These are phyloP conservation scores for Teratosphaeria gauchensis DNA, from an alignment of 2,329 filamentous ascomycete species.

Conservation along the genomic window DNA sequence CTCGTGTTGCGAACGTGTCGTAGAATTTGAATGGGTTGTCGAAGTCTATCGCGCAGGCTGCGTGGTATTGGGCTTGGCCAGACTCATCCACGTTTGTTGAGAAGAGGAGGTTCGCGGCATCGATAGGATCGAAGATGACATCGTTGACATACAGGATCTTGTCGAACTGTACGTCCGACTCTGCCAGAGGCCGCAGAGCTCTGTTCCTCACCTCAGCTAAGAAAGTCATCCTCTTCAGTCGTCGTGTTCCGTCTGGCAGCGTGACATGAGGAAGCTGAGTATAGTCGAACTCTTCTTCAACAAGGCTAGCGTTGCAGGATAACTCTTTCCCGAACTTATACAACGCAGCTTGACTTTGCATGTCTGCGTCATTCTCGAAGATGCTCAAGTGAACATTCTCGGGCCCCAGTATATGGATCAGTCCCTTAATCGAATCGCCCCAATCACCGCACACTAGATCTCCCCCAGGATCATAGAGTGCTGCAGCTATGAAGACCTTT, in stretches of 20 bases:
- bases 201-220: slow-evolving; percentile 64
- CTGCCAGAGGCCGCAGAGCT: slow-evolving; percentile 54
- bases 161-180: slow-evolving; percentile 38
- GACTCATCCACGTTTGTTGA: slow-evolving; percentile 44
- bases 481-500: slow-evolving; percentile 65
- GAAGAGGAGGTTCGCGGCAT: slow-evolving; percentile 54
- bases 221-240: slow-evolving; percentile 65
- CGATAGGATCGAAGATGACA: slow-evolving; percentile 51
- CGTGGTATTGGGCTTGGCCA: slow-evolving; percentile 43
- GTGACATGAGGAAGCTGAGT: slow-evolving; percentile 49
- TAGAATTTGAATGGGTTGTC: background rate
- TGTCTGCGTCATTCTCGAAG: slow-evolving; percentile 61
- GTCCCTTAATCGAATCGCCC: slow-evolving; percentile 50
- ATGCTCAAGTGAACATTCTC: slow-evolving; percentile 63
- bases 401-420: slow-evolving; percentile 57
- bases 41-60: slow-evolving; percentile 63
- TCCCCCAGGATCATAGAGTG: slow-evolving; percentile 56
- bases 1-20: slow-evolving; percentile 32
- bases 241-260: slow-evolving; percentile 51
- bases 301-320: slow-evolving; percentile 39
- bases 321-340: slow-evolving; percentile 42
- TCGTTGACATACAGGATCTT: slow-evolving; percentile 58
- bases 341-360: slow-evolving; percentile 46
- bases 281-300: slow-evolving; percentile 51
- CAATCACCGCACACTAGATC: slow-evolving; percentile 53